Base-by-base conservation (phyloP, 1,284 basidiomycete genomes). In the Ceratobasidium sp. region DNA sequence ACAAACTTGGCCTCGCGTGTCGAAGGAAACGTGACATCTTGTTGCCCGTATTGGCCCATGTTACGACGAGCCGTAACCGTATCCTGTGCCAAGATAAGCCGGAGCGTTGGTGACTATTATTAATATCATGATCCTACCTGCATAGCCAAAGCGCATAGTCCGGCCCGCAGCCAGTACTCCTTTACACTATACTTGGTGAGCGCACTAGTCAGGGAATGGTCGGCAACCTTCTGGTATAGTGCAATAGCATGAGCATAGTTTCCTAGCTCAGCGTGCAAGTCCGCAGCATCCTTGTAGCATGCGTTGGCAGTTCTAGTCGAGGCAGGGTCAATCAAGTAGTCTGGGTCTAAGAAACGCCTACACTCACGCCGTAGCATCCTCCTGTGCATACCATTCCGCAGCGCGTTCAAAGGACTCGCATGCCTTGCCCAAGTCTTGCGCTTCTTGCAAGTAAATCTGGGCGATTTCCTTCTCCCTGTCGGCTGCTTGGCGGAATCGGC, bases 151-250 rank as follows among this genome's bases (percentile, higher is more conserved):
- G 91, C 91, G 77, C 96, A 99, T 27, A 99, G 80, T 36, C 87
- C 87, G 1, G 95, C 86, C 74, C 89, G 86, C 50, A 99, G 82
- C 89, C 94, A 98, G 77, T 97, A 98, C 75, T 99, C 96, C 80
- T 98, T 99, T 74, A 98, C 96, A 72, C 91, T 95, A 81, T 98
- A 99, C 79, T 94, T 94, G n/a, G 97, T 99, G 74, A 99, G 80
- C 19, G 89, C 83, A 59, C 90, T 94, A 1, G 82, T 82, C 56
- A 99, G 81, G 16, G 90, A 93, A 78, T 91, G 88, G 72, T 90
- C 84, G 1, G 95, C 97, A 52, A 99, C 95, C 75, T 91, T 87
- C 75, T 93, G 89, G 76, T 97, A 98, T 71, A 88, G 87, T 72
- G 88, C 84, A 74, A 98, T 93, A 2, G 97, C 95, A 71, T 87